Conservation (phyloP, 805 yeast genomes). For the Wickerhamiella kazuoi region DNA sequence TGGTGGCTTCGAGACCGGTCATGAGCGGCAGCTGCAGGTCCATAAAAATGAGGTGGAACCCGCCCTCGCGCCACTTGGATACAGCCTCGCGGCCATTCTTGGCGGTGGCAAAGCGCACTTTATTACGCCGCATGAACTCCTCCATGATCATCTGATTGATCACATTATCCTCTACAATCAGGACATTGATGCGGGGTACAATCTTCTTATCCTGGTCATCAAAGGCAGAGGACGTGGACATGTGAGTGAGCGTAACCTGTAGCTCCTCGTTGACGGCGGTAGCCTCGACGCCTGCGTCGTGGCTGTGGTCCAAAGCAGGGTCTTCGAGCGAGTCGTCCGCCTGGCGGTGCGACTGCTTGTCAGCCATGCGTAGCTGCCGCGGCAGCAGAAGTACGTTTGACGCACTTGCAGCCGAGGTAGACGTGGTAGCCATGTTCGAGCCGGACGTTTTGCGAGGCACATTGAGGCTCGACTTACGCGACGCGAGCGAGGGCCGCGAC, state of each 20-base stretch:
- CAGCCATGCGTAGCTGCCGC: conserved; percentile 4
- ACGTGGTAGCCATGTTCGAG: conserved; percentile 1
- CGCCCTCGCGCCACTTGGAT: conserved; percentile 87
- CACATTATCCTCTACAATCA: conserved; percentile 91
- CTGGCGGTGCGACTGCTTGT: neutral
- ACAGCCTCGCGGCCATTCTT: conserved; percentile 90
- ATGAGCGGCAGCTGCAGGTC: conserved; percentile 93
- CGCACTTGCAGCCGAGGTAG: neutral
- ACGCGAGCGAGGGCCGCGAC: neutral
- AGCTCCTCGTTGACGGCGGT: neutral
- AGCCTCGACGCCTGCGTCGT: neutral
- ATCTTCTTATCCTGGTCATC: conserved; percentile 28
- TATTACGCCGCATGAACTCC: conserved; percentile 68
- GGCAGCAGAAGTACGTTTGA: conserved; percentile 11
- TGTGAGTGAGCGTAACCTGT: conserved; percentile 1
- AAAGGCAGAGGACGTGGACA: neutral
- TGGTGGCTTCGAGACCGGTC: conserved; percentile 90
- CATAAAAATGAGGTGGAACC: conserved; percentile 87
- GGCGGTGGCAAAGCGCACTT: conserved; percentile 71
- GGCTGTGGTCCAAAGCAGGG: neutral
- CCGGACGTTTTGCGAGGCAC: conserved; percentile 3
- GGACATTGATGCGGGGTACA: conserved; percentile 72
- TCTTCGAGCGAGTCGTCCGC: neutral
- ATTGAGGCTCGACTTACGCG: conserved; percentile 2
- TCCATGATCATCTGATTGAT: conserved; percentile 86